These are phyloP conservation scores for Tulasnella sp. DNA, from an alignment of 768 basidiomycete species.

Conservation along the genomic window DNA sequence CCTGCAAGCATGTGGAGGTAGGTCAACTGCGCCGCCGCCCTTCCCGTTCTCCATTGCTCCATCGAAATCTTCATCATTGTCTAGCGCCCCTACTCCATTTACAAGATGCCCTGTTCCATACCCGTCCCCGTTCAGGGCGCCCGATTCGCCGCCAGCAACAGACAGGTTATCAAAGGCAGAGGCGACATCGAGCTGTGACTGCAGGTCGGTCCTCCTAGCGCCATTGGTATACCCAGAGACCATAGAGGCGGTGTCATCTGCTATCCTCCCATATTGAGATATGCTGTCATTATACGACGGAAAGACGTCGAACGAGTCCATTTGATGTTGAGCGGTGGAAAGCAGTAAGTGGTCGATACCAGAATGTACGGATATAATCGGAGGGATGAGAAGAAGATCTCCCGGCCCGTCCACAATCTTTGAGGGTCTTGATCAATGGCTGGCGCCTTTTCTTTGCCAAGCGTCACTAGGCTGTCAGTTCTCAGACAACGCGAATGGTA, in stretches of 20 bases:
- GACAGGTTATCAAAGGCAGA: constrained; percentile 19
- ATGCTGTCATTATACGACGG: constrained; percentile 17
- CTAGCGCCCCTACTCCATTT: constrained; percentile 20
- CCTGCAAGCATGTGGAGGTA: constrained; percentile 95
- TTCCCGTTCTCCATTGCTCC: constrained; percentile 82
- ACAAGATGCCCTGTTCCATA: constrained; percentile 22
- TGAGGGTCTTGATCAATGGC: too few species aligned
- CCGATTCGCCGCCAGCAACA: constrained; percentile 13
- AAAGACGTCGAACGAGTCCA: constrained; percentile 10
- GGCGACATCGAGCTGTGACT: constrained; percentile 17
- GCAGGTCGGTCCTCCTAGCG: constrained; percentile 14
- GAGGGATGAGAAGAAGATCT: too few species aligned
- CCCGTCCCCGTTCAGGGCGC: neutral
- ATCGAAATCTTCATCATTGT: constrained; percentile 77
- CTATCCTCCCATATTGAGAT: constrained; percentile 22
- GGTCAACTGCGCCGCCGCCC: constrained; percentile 61
- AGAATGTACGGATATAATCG: too few species aligned
- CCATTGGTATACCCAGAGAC: constrained; percentile 23
- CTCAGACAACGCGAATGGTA: too few species aligned
- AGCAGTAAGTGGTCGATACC: too few species aligned
- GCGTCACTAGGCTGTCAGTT: too few species aligned
- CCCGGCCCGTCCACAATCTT: too few species aligned
- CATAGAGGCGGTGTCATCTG: constrained; percentile 23
- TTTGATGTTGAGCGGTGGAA: neutral
- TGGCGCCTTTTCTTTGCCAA: too few species aligned